Base-by-base conservation (phyloP, 2,329 filamentous ascomycete species). In the Epichloe typhina region DNA sequence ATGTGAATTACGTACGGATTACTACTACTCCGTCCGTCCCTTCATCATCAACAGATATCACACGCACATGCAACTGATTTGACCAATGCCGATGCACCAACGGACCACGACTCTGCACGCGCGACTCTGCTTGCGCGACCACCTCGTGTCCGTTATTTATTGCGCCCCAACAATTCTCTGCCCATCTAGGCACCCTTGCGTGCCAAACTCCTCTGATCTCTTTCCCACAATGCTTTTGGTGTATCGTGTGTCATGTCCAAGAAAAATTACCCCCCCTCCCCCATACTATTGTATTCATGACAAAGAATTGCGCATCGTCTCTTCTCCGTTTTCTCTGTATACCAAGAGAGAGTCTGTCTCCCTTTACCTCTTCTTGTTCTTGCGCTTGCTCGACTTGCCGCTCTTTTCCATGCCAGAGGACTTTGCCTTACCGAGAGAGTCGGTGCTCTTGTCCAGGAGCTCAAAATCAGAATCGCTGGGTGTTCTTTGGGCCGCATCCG, bases 401-500 rank as follows among this genome's bases (percentile, higher is more conserved):
- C 66, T 64, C 56, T 67, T 64, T 60, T 75, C 70, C 37, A 68
- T 62, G 45, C 75, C 72, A 17, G 71, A 73, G 4, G 73, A 61
- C 68, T 77, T 79, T 53, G 69, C 69, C 63, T 72, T 73, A 55
- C 64, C 66, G 21, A 80, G 68, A 48, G 75, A 76, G 55, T 79
- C 76, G 19, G 75, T 70, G 58, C 75, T 79, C 68, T 80, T 80
- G 61, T 81, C 78, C 9, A 83, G 67, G 41, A 82, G 65, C 67
- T 84, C 80, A 64, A 80, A 83, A 62, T 82, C 77, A 1, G 78
- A 80, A 59, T 77, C 79, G 21, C 74, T 77, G 21, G 77, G 71
- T 33, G 76, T 76, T 52, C 67, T 66, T 64, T 78, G 71, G 41
- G 72, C 66, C 4, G 65, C 68, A 54, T 77, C 76, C 13, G 71